Conservation (phyloP, 352 stramenopile species). For the Phytophthora capsici region DNA sequence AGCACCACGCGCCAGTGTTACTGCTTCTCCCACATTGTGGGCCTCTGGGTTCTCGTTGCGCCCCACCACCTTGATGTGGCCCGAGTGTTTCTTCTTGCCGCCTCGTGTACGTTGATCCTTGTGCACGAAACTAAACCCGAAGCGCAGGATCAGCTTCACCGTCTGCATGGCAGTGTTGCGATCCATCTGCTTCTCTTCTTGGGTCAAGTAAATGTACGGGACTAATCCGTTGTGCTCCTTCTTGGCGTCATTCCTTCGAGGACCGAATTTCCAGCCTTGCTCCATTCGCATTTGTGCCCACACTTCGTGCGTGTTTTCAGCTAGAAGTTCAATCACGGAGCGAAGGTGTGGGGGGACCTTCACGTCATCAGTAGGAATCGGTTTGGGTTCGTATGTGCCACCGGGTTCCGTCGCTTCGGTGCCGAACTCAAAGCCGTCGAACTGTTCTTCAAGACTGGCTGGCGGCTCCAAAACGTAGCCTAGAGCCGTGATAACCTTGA, state of each 20-base stretch:
- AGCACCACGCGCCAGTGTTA: slow-evolving; percentile 49
- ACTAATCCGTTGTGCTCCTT: slow-evolving; percentile 79
- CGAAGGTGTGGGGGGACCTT: slow-evolving; percentile 65
- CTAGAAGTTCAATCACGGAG: slow-evolving; percentile 75
- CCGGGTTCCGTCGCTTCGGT: slow-evolving; percentile 46
- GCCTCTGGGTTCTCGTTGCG: slow-evolving; percentile 70
- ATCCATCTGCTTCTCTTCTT: slow-evolving; percentile 86
- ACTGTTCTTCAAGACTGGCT: slow-evolving; percentile 42
- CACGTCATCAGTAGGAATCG: slow-evolving; percentile 69
- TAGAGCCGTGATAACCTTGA: slow-evolving; percentile 81
- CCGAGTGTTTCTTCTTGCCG: slow-evolving; percentile 50
- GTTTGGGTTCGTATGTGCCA: slow-evolving; percentile 67
- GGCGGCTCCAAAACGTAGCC: slow-evolving; percentile 76
- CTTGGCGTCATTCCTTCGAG: slow-evolving; percentile 66
- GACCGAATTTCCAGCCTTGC: slow-evolving; percentile 81
- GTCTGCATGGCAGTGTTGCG: slow-evolving; percentile 86
- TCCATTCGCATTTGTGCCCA: slow-evolving; percentile 85
- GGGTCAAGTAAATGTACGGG: slow-evolving; percentile 80
- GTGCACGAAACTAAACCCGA: slow-evolving; percentile 72
- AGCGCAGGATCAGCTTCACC: slow-evolving; percentile 78
- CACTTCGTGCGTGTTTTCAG: slow-evolving; percentile 86
- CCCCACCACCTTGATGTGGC: slow-evolving; percentile 59
- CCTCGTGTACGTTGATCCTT: slow-evolving; percentile 56
- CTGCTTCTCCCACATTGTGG: slow-evolving; percentile 61
- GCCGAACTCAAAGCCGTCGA: slow-evolving; percentile 67